A percentile compares a stretch with the other conserved stretches of the same genome.
Evolutionary conservation across 768 basidiomycete genomes (phyloP).

Genomic region (Agaricus blazei): DNA sequence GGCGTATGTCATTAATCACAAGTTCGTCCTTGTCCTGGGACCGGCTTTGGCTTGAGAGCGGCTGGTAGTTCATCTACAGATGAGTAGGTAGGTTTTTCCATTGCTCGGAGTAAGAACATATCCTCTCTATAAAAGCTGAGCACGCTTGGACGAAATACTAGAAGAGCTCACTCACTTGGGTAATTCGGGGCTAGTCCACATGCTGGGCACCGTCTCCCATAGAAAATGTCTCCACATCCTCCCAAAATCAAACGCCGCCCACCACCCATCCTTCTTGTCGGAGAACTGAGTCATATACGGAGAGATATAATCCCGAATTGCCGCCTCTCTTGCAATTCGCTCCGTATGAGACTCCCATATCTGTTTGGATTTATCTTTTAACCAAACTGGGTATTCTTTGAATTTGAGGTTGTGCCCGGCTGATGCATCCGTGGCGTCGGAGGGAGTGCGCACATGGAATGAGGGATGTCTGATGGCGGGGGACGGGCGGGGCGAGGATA

Average conservation of each 20-base stretch:
- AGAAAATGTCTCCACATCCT: not conserved
- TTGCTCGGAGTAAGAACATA: conserved; percentile 3
- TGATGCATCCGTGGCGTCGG: no score
- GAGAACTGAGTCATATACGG: conserved; percentile 4
- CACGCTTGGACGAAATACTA: no score
- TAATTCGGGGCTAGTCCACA: not conserved
- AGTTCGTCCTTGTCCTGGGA: not conserved
- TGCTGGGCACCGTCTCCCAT: conserved; percentile 1
- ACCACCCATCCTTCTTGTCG: not conserved
- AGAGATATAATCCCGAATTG: not conserved
- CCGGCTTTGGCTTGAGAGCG: not conserved
- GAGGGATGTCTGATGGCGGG: not conserved
- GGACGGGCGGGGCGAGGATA: not conserved
- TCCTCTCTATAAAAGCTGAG: not conserved
- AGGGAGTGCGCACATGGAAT: not conserved
- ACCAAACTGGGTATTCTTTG: conserved; percentile 3
- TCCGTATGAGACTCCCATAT: not conserved
- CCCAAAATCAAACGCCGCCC: not conserved
- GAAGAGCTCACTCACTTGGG: not conserved
- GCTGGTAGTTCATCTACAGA: not conserved
- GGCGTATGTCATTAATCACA: not conserved
- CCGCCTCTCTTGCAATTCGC: not conserved
- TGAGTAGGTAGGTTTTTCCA: conserved; percentile 3
- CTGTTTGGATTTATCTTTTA: not conserved
- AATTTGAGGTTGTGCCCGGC: conserved; percentile 2